Evolutionary conservation across 2,329 filamentous ascomycete species (phyloP), one percentile per base, ranked within the genome.

Genomic region (Fusarium tjaetaba): DNA sequence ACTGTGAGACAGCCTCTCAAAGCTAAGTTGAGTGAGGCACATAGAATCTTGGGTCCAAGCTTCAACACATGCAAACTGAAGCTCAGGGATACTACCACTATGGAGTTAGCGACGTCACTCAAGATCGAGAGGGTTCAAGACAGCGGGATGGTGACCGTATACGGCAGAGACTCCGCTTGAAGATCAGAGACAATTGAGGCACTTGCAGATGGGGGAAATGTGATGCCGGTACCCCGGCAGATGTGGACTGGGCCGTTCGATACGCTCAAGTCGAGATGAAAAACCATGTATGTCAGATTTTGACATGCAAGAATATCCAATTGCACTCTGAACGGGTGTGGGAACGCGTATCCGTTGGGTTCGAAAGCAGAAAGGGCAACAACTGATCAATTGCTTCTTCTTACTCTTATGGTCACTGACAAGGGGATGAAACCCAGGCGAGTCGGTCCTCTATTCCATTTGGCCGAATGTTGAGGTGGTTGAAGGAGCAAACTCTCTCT

Each of bases 181-280:
- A 75, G 75, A 77, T 77, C 72, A 73, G 57, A 75, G 68, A 72
- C 66, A 64, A 67, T 59, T 68, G 65, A 72, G 68, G 48, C 61
- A 66, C 68, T 58, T 74, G 65, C 73, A 77, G 70, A 74, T 76
- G 73, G 68, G 51, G 61, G 75, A 75, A 76, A 65, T 68, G 56
- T 68, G 68, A 76, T 77, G 76, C 76, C 71, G 69, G 61, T 53
- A 71, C 57, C 66, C 65, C 76, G 73, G 76, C 68, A 78, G 71
- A 76, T 78, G 68, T 61, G 61, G 16, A 66, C 34, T 68, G 41
- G 63, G 41, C 42, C 60, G 60, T 62, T 68, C 66, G 63, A 62
- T 62, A 56, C 39, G 42, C 61, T 59, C 56, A 76, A 67, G 68
- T 65, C 58, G 53, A 70, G 71, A 76, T 70, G 71, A 78, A 77